Evolutionary conservation across 1,284 basidiomycete genomes (phyloP), one percentile per base, ranked within the genome.

Genomic region (Erythrobasidium hasegawianum): DNA sequence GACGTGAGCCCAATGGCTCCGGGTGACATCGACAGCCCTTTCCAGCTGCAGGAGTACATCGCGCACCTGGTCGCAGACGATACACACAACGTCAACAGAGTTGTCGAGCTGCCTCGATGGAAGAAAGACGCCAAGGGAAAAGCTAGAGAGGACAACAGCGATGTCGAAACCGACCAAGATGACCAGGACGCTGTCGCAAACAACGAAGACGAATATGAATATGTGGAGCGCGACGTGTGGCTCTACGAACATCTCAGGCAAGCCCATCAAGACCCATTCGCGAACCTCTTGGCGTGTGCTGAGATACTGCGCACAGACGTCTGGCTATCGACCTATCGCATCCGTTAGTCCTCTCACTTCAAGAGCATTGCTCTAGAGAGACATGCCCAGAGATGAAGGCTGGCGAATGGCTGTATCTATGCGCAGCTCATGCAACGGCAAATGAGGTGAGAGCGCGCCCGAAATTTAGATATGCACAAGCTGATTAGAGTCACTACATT

Each of bases 381-480:
- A 85, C 87, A 9, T 97, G 94, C 80, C 89, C 90, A 1, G 88
- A 95, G 77, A 97, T 97, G 94, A 95, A 95, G 77, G 93, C 94
- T 14, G 90, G 88, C 58, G 91, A 97, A 80, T 97, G 94, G 91
- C 82, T 92, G 49, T 97, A 95, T 78, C 81, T 97, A 2, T 98
- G 95, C 74, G 93, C 95, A 29, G 92, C 93, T 0, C 94, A 97
- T 73, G 56, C 69, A 3, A 55, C 68, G 39, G 71, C 71, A 14
- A 70, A 59, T 53, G 69, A 69, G 56, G 70, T 71, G 73, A 86
- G 87, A 47, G 86, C 84, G 2, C 2, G 24, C 40, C 20, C 53
- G 33, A 8, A 24, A 41, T 10, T 41, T 10, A 10, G 10, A n/a
- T n/a, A 22, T 55, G 22, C 29, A 41, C 20, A 24, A 11, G 49